A percentile compares a stretch with the other conserved stretches of the same genome.
phyloP scores from a whole-genome alignment of 2,329 filamentous ascomycete genomes.

The Fusarium sp. region DNA sequence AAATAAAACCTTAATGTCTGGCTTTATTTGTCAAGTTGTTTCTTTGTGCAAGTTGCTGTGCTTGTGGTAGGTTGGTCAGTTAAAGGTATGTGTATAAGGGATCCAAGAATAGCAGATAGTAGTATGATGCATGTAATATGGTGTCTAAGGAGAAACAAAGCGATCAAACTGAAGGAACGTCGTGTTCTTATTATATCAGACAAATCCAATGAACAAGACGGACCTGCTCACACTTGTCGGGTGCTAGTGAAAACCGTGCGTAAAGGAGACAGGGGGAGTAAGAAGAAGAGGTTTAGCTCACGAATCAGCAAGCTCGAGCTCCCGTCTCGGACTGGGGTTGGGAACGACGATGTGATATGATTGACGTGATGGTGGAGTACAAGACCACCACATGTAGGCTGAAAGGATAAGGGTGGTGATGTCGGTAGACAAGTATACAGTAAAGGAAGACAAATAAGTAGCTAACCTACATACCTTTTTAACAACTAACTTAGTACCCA shows the following conservation, averaged over 20 bases:
- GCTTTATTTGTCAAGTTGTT: neutral
- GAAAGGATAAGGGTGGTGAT: neutral
- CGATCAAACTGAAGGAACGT: neutral
- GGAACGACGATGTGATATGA: slow-evolving; percentile 38
- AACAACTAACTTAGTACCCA: neutral
- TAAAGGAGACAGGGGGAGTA: slow-evolving; percentile 17
- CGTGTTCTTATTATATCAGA: slow-evolving; percentile 12
- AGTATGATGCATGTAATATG: neutral
- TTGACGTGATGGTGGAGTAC: slow-evolving; percentile 40
- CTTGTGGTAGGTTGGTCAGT: slow-evolving; percentile 9
- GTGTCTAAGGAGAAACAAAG: neutral
- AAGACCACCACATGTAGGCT: slow-evolving; percentile 2
- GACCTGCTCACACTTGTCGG: slow-evolving; percentile 17
- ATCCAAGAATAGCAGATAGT: neutral
- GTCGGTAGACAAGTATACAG: neutral
- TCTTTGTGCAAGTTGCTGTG: slow-evolving; percentile 7
- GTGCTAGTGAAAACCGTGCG: slow-evolving; percentile 36
- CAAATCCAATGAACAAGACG: neutral
- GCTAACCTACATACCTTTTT: slow-evolving; percentile 2
- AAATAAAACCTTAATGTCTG: neutral
- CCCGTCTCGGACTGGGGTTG: slow-evolving; percentile 31
- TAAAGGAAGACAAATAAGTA: neutral
- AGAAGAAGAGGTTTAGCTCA: slow-evolving; percentile 24
- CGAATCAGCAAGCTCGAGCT: slow-evolving; percentile 31
- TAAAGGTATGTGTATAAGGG: neutral